Base-by-base conservation (phyloP, 495 filamentous ascomycete genomes). In the Aspergillus sparsus region DNA sequence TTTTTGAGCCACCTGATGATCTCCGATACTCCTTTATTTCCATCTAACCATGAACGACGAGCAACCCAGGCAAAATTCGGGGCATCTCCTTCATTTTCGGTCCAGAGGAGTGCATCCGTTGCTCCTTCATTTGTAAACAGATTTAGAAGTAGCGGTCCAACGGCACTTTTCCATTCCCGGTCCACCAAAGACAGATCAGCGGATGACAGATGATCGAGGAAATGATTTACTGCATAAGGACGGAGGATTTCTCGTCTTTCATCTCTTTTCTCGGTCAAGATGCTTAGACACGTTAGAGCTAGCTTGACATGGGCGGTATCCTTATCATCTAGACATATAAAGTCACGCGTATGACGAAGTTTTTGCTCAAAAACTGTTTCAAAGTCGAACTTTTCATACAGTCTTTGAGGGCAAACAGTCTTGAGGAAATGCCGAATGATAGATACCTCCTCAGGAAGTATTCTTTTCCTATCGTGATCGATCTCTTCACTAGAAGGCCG, bases 321-420 rank as follows among this genome's bases (percentile, higher is more conserved):
- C 39, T 62, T 62, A 37, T 68, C 62, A 34, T 68, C 66, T 16
- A 44, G 56, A 33, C 51, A 60, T 4, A 68, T 68, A 35, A 39
- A 55, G 12, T 53, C 53, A 27, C 49, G 35, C 6, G 62, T 65
- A 37, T 53, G 56, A 7, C 57, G 60, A 31, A 71, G 61, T 55
- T 72, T 75, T 36, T 65, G 53, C 15, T 66, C 61, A 52, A 77
- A 74, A 35, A 75, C 72, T 5, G 69, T 55, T n/a, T 75, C 74
- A 33, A 77, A 74, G 5, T 70, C 68, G 9, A 77, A 72, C 18
- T 71, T 66, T 7, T 58, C 39, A 47, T 72, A 77, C 6, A 75
- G 52, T 5, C 67, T 66, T 6, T 62, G 58, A 13, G 72, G 72
- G 21, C 72, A 77, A 16, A 75, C 72, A 6, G 66, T 72, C 5